Evolutionary conservation across 768 basidiomycete genomes (phyloP).

Genomic region (Lactarius tabidus): DNA sequence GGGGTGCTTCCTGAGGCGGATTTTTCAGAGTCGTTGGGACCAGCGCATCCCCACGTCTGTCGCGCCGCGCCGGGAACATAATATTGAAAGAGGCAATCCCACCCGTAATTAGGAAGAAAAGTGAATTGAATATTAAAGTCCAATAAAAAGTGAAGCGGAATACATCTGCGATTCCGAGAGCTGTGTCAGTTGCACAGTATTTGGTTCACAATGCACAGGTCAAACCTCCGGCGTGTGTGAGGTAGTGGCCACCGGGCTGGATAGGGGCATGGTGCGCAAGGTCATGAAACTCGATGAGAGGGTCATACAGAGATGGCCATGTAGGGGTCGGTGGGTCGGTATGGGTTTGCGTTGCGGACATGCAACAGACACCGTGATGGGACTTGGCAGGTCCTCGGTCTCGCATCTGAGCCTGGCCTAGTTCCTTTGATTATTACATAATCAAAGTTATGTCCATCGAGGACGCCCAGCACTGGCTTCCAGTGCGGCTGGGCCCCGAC

Average conservation of each 20-base stretch:
- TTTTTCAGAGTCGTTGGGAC: not conserved
- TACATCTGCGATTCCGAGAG: conserved; percentile 17
- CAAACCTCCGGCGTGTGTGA: conserved; percentile 14
- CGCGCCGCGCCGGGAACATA: conserved; percentile 19
- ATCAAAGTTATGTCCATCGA: not conserved
- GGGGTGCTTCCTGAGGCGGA: not conserved
- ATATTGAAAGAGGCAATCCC: conserved; percentile 25
- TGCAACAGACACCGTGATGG: conserved; percentile 10
- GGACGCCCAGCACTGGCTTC: too few species aligned
- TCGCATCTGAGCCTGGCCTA: not conserved
- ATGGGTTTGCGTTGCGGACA: conserved; percentile 1
- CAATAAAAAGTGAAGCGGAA: conserved; percentile 27
- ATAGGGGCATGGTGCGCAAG: conserved; percentile 21
- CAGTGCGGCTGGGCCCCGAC: not conserved
- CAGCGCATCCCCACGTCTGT: not conserved
- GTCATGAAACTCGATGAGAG: conserved; percentile 22
- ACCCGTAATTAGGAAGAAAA: conserved; percentile 22
- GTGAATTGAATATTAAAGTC: conserved; percentile 24
- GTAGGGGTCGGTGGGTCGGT: conserved; percentile 10
- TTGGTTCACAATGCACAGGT: not conserved
- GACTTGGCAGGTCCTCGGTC: not conserved
- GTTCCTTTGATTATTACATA: not conserved
- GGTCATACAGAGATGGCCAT: conserved; percentile 27
- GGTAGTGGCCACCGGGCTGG: conserved; percentile 22
- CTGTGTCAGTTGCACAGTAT: not conserved